These are phyloP conservation scores for Colletotrichum tropicicola DNA, from an alignment of 2,329 filamentous ascomycete species.

Conservation along the genomic window DNA sequence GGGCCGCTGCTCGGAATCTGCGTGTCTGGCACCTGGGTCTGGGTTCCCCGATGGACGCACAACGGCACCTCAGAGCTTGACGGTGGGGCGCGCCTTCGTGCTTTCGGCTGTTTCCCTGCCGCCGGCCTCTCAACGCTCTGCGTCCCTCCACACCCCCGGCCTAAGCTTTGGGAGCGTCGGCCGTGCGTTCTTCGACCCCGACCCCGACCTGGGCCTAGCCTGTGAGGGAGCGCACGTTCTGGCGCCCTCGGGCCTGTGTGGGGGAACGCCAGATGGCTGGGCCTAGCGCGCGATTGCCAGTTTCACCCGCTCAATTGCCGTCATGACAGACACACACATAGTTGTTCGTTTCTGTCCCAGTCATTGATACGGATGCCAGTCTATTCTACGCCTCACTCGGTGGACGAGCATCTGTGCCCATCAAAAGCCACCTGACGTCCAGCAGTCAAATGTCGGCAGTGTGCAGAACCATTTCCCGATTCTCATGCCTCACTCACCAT, in stretches of 20 bases:
- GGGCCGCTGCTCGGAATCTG: slow-evolving; percentile 14
- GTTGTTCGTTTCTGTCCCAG: too few species aligned
- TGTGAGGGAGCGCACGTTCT: slow-evolving; percentile 26
- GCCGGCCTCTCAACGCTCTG: slow-evolving; percentile 15
- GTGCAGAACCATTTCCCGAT: too few species aligned
- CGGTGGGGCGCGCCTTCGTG: neutral
- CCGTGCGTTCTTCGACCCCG: slow-evolving; percentile 22
- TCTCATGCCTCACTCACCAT: too few species aligned
- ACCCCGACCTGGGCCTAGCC: slow-evolving; percentile 13
- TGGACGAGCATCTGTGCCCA: too few species aligned
- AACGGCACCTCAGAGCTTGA: neutral
- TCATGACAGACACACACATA: neutral
- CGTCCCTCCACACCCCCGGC: neutral
- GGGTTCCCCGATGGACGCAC: slow-evolving; percentile 1
- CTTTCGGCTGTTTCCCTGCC: slow-evolving; percentile 18
- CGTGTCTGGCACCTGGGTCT: too few species aligned
- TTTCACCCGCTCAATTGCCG: neutral
- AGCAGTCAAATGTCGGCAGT: too few species aligned
- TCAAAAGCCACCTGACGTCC: too few species aligned
- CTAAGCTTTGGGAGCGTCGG: slow-evolving; percentile 24
- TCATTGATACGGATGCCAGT: too few species aligned
- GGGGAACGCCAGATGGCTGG: slow-evolving; percentile 23
- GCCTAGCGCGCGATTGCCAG: too few species aligned
- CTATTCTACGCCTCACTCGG: too few species aligned
- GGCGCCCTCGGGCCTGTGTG: slow-evolving; percentile 24